These are phyloP conservation scores for Eucalyptus curtisii DNA, from an alignment of 345 rosid genomes.

Conservation along the genomic window DNA sequence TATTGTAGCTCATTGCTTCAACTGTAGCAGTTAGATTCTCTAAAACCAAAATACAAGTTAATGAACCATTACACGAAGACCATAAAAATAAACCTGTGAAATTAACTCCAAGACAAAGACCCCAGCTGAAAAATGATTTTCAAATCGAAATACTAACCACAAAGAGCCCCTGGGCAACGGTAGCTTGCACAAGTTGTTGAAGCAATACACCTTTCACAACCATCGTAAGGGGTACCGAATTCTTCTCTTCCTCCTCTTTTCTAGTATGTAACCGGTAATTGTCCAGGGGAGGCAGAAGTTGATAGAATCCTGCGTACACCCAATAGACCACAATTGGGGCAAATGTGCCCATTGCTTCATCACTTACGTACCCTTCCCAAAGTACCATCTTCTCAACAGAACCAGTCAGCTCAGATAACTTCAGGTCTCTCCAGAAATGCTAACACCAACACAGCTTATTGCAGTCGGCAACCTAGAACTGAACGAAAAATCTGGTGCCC, in stretches of 20 bases:
- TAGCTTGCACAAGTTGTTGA: conserved; percentile 62
- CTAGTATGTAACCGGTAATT: conserved; percentile 45
- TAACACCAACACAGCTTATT: background rate
- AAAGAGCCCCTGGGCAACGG: conserved; percentile 51
- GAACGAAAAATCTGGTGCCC: background rate
- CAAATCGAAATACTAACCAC: conserved; percentile 21
- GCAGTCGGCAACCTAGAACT: background rate
- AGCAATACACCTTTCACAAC: conserved; percentile 59
- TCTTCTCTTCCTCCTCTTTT: conserved; percentile 57
- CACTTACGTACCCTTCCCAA: conserved; percentile 65
- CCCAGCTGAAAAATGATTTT: background rate
- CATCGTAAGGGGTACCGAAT: conserved; percentile 26
- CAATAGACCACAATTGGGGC: conserved; percentile 64
- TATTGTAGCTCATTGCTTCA: background rate
- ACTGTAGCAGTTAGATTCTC: background rate
- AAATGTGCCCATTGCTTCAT: conserved; percentile 65
- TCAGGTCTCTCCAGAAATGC: background rate
- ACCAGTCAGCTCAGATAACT: background rate
- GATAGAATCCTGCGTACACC: conserved; percentile 62
- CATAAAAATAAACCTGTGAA: background rate
- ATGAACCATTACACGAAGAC: background rate
- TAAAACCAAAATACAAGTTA: background rate
- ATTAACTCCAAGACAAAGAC: background rate
- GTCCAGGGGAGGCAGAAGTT: conserved; percentile 44
- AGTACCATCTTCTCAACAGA: conserved; percentile 33